Evolutionary conservation across 768 basidiomycete genomes (phyloP).

Genomic region (Auricularia auricula-judae): DNA sequence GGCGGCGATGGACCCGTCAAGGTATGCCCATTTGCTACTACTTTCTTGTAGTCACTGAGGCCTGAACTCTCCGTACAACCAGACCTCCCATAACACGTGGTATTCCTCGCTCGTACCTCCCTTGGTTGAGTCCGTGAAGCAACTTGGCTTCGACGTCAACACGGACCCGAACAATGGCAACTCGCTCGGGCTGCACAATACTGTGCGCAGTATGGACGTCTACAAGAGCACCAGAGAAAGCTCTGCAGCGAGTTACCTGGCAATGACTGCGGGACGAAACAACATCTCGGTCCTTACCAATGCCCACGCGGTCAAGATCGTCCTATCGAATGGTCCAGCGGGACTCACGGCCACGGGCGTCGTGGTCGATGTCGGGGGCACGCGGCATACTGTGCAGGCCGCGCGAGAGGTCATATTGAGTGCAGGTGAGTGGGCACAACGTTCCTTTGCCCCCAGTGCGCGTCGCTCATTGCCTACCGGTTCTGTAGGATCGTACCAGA

Average conservation of each 20-base stretch:
- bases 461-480: no score
- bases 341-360: slow-evolving; percentile 24
- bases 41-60: no score
- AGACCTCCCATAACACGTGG: slow-evolving; percentile 4
- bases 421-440: slow-evolving; percentile 10
- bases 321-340: slow-evolving; percentile 15
- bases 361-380: slow-evolving; percentile 18
- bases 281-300: slow-evolving; percentile 32
- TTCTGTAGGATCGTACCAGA: neutral
- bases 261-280: slow-evolving; percentile 12
- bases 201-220: neutral
- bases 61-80: neutral
- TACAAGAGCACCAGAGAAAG: neutral
- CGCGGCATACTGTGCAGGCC: slow-evolving; percentile 22
- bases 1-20: neutral
- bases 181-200: slow-evolving; percentile 5
- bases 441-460: no score
- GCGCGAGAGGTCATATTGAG: slow-evolving; percentile 24
- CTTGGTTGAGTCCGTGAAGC: neutral
- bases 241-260: slow-evolving; percentile 4
- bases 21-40: neutral
- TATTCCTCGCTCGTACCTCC: slow-evolving; percentile 3
- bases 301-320: slow-evolving; percentile 27
- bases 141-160: neutral
- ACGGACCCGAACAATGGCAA: neutral